Evolutionary conservation across 768 basidiomycete genomes (phyloP), one percentile per base, ranked within the genome.

Genomic region (Kwoniella newhampshirensis): DNA sequence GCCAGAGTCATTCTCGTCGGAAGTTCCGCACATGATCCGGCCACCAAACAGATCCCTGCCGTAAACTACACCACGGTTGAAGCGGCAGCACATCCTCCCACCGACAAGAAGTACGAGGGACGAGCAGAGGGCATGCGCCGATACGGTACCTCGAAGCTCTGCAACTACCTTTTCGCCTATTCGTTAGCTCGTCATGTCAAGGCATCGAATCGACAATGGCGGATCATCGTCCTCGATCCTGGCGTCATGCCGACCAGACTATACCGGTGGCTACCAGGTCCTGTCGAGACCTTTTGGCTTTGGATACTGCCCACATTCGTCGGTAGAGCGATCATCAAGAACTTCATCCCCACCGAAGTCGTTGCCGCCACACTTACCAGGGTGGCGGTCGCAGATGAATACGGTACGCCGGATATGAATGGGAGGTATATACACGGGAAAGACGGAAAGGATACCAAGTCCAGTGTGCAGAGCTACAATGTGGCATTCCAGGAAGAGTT

Each of bases 161-260:
- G 26, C 30, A 41, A 57, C 20, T 11, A 57, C 13, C 48, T 61
- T 39, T 61, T 56, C 42, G 41, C 55, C 28, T 56, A 61, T 45
- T 54, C 54, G 18, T 21, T 61, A 12, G 42, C n/a, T 28, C 13
- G 47, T 18, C 27, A 18, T 15, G 54, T 39, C 15, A 26, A 47
- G 28, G 39, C n/a, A n/a, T n/a, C n/a, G 17, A 11, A 18, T 9
- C 25, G 37, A 17, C 15, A 53, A 53, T 61, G 55, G 54, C 25
- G 30, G 12, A 48, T 61, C 25, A 18, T 51, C n/a, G 30, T 37
- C 3, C 37, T 61, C 27, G 55, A 57, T 18, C 60, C 60, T 25
- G 60, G 60, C 17, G 39, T 56, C 18, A 52, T 52, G 48, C 40
- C 60, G 15, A 51, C 56, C 2, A 26, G 32, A 12, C 35, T 56